These are phyloP conservation scores for Globisporangium sylvaticum DNA, from an alignment of 352 stramenopile genomes.

Conservation along the genomic window DNA sequence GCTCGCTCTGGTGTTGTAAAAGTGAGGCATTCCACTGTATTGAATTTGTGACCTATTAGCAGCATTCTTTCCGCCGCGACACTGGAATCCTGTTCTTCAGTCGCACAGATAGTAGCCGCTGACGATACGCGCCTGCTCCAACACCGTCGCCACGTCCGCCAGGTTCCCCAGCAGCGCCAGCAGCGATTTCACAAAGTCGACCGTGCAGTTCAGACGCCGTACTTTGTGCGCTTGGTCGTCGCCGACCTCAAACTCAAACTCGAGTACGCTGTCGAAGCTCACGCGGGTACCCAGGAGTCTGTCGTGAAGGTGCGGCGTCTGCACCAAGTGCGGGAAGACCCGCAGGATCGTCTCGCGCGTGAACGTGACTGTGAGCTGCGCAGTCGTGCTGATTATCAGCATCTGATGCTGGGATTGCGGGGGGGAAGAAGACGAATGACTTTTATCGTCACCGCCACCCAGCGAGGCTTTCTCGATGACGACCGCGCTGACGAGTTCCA, in stretches of 20 bases:
- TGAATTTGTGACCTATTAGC: background rate
- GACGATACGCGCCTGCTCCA: constrained; percentile 1
- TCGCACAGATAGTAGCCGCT: background rate
- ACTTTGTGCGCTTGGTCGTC: background rate
- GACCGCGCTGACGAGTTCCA: constrained; percentile 13
- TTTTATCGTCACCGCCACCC: no score
- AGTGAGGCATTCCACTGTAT: background rate
- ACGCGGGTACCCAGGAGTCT: constrained; percentile 1
- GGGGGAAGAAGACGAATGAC: background rate
- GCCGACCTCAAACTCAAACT: background rate
- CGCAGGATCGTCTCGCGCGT: constrained; percentile 16
- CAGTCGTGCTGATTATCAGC: background rate
- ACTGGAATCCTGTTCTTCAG: background rate
- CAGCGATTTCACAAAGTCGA: constrained; percentile 2
- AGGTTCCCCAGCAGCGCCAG: background rate
- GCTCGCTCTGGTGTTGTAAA: background rate
- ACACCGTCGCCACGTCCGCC: background rate
- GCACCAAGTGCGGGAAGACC: constrained; percentile 18
- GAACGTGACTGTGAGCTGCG: constrained; percentile 11
- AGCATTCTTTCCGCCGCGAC: background rate
- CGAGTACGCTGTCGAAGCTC: background rate
- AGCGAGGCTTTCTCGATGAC: background rate
- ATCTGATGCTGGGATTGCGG: background rate
- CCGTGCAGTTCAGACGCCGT: background rate
- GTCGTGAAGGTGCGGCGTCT: background rate